phyloP scores from a whole-genome alignment of 352 stramenopile species.

The Globisporangium cystogenes region DNA sequence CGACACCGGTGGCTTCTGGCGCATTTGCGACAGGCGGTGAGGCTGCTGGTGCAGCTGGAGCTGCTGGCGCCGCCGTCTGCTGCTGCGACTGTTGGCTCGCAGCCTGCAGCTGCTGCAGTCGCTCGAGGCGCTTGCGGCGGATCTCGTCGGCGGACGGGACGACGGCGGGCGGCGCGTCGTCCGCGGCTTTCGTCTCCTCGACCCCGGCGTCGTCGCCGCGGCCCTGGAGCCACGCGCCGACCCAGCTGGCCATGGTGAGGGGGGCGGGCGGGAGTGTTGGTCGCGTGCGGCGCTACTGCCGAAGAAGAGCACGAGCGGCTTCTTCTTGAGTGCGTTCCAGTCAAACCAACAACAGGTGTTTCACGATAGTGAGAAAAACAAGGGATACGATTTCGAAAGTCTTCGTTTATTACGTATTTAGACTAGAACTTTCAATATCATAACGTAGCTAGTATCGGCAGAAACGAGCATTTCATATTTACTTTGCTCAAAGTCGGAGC shows the following conservation, averaged over 20 bases:
- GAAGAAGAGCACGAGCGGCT: background rate
- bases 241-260: constrained; percentile 40
- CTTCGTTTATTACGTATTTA: background rate
- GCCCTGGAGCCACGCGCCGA: constrained; percentile 51
- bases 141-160: constrained; percentile 41
- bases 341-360: too few relatives aligned
- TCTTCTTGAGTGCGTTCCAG: background rate
- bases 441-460: too few relatives aligned
- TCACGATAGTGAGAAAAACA: background rate
- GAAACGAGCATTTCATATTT: too few relatives aligned
- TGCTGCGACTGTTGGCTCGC: constrained; percentile 13
- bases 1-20: constrained; percentile 6
- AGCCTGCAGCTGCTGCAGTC: constrained; percentile 50
- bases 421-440: too few relatives aligned
- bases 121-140: constrained; percentile 41
- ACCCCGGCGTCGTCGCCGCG: constrained; percentile 27
- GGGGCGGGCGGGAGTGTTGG: background rate
- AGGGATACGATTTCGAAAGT: background rate
- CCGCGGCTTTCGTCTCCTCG: constrained; percentile 33
- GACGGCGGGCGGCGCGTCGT: constrained; percentile 7
- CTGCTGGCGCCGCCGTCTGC: constrained; percentile 12
- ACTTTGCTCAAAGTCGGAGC: too few relatives aligned
- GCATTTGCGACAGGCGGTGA: background rate
- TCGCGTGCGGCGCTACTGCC: too few relatives aligned
- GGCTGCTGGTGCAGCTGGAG: constrained; percentile 9